These are phyloP conservation scores for Penicillium decumbens DNA, from an alignment of 2,329 filamentous ascomycete genomes.

Conservation along the genomic window DNA sequence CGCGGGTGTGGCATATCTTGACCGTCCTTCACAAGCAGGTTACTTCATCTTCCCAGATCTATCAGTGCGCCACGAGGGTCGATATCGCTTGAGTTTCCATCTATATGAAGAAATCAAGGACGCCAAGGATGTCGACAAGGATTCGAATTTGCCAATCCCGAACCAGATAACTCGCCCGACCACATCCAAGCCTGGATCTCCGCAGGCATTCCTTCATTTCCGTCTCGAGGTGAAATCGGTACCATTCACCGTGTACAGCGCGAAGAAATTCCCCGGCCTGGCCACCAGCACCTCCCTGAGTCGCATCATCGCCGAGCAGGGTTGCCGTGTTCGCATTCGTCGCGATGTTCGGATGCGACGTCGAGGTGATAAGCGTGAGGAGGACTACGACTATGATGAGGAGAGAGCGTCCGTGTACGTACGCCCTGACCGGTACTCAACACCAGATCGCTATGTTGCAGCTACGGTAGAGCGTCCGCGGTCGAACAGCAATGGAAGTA, in stretches of 20 bases:
- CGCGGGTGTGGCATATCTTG: constrained; percentile 91
- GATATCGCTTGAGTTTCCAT: constrained; percentile 86
- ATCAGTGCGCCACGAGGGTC: constrained; percentile 90
- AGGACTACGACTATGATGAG: constrained; percentile 64
- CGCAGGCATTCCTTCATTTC: constrained; percentile 66
- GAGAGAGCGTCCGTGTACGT: constrained; percentile 44
- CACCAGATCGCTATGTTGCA: constrained; percentile 47
- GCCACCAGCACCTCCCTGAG: constrained; percentile 85
- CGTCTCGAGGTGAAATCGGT: constrained; percentile 84
- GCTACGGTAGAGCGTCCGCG: constrained; percentile 52
- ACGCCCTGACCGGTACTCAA: constrained; percentile 48
- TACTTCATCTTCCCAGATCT: constrained; percentile 98
- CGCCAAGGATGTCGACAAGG: constrained; percentile 67
- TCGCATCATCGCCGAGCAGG: constrained; percentile 89
- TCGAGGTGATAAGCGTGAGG: constrained; percentile 64
- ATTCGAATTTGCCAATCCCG: constrained; percentile 39
- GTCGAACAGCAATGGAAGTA: constrained; percentile 56
- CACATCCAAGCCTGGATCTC: constrained; percentile 40
- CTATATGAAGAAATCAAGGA: constrained; percentile 93
- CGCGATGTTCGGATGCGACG: constrained; percentile 90
- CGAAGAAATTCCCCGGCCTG: constrained; percentile 96
- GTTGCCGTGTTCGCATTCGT: constrained; percentile 90
- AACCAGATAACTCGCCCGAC: constrained; percentile 23
- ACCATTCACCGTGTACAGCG: constrained; percentile 85
- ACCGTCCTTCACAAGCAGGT: constrained; percentile 71